Evolutionary conservation across 352 stramenopile species (phyloP).

Genomic region (Halophytophthora polymorphica): DNA sequence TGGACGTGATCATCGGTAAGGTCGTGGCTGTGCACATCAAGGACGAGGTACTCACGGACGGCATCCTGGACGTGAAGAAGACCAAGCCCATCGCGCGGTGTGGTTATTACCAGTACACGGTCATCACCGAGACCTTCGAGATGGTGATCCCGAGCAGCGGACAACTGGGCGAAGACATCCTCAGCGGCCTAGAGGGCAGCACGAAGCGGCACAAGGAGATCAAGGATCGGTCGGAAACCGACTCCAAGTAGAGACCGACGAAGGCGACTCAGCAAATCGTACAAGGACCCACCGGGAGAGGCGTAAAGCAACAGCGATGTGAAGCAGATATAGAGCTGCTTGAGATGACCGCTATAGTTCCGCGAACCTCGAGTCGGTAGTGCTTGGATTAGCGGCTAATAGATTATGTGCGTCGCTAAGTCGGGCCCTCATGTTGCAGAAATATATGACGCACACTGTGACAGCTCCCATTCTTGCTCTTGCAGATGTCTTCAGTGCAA

Average conservation of each 20-base stretch:
- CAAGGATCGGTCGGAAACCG: conserved; percentile 12
- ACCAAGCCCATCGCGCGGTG: conserved; percentile 29
- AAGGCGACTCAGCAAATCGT: no score
- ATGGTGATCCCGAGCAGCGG: conserved; percentile 28
- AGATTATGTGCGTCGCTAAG: no score
- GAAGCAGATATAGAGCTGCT: no score
- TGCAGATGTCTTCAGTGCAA: no score
- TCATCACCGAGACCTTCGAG: conserved; percentile 30
- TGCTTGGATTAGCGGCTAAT: no score
- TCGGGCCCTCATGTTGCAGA: no score
- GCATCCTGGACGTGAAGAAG: conserved; percentile 33
- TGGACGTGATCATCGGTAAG: conserved; percentile 35
- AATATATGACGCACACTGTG: no score
- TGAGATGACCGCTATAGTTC: no score
- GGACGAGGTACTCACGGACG: conserved; percentile 28
- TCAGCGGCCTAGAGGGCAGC: conserved; percentile 23
- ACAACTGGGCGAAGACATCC: conserved; percentile 22
- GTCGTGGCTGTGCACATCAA: conserved; percentile 32
- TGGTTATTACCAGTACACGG: conserved; percentile 32
- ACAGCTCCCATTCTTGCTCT: no score
- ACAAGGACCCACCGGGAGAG: no score
- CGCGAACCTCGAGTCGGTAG: no score
- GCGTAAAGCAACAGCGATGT: no score
- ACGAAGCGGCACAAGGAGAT: conserved; percentile 26
- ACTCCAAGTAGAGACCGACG: conserved; percentile 11